Evolutionary conservation across 768 basidiomycete genomes (phyloP).

Genomic region (Xerocomus potaroensis): DNA sequence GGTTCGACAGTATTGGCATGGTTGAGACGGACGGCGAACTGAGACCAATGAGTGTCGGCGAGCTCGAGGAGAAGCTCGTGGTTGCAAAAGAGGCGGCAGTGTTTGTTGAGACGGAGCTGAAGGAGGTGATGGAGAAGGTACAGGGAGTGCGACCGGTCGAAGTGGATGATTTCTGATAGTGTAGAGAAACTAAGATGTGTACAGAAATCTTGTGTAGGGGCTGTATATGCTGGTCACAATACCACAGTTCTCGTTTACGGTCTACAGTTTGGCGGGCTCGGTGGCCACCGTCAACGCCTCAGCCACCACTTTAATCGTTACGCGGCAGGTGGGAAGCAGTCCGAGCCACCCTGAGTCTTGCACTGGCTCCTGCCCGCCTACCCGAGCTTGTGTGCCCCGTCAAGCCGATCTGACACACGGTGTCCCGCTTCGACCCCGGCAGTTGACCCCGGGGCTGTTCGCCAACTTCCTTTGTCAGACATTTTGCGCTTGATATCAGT

Average conservation of each 20-base stretch:
- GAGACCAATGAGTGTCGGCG: slow-evolving; percentile 59
- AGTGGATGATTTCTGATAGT: slow-evolving; percentile 32
- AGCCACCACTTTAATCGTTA: no score
- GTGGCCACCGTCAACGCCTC: no score
- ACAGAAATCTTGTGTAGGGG: no score
- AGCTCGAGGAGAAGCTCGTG: slow-evolving; percentile 69
- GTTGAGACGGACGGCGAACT: slow-evolving; percentile 40
- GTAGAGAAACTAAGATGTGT: no score
- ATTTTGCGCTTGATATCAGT: slow-evolving; percentile 24
- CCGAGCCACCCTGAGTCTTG: slow-evolving; percentile 29
- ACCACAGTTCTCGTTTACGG: no score
- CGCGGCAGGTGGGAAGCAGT: slow-evolving; percentile 33
- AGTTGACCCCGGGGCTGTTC: slow-evolving; percentile 10
- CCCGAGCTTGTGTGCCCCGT: not conserved
- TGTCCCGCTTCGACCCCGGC: slow-evolving; percentile 24
- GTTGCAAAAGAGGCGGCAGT: slow-evolving; percentile 69
- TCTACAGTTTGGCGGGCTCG: no score
- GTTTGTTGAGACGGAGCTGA: slow-evolving; percentile 70
- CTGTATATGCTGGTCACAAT: no score
- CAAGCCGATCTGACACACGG: slow-evolving; percentile 5
- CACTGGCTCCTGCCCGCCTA: slow-evolving; percentile 12
- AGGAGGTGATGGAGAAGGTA: slow-evolving; percentile 69
- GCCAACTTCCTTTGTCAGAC: slow-evolving; percentile 15
- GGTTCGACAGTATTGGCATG: slow-evolving; percentile 65
- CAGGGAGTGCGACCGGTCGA: slow-evolving; percentile 50